phyloP scores from a whole-genome alignment of 108 stramenopile species.

The Fistulifera pelliculosa region DNA sequence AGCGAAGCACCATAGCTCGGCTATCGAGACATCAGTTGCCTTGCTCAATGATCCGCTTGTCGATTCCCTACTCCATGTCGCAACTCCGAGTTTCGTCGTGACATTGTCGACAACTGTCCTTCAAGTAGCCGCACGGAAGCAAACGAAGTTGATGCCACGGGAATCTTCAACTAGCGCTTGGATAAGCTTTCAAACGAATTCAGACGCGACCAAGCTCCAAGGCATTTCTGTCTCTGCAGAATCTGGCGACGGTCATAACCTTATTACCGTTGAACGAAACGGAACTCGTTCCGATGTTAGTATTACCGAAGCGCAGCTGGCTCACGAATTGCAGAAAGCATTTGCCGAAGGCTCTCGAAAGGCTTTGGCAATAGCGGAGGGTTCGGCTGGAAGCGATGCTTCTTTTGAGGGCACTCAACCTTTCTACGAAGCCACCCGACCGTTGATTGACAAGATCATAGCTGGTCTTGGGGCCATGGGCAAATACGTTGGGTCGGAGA shows the following conservation, averaged over 20 bases:
- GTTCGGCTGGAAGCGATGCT: too few relatives aligned
- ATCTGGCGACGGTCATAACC: conserved; percentile 65
- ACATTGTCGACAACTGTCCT: conserved; percentile 56
- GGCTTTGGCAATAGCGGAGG: not conserved
- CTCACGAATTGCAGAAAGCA: not conserved
- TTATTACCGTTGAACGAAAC: conserved; percentile 38
- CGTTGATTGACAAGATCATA: conserved; percentile 36
- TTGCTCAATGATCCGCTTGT: conserved; percentile 58
- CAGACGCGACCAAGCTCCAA: conserved; percentile 13
- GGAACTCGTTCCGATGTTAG: conserved; percentile 34
- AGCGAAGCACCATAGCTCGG: not conserved
- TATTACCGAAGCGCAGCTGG: conserved; percentile 10
- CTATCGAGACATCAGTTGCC: not conserved
- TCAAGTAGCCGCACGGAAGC: conserved; percentile 22
- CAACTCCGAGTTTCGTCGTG: conserved; percentile 32
- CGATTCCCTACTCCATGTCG: conserved; percentile 49
- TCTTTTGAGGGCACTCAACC: conserved; percentile 25
- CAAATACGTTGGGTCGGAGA: conserved; percentile 62
- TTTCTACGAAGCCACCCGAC: conserved; percentile 37
- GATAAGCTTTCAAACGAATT: conserved; percentile 41
- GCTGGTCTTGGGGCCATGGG: conserved; percentile 49
- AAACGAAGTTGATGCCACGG: conserved; percentile 10
- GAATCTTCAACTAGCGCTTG: conserved; percentile 41
- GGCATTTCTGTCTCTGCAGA: conserved; percentile 56
- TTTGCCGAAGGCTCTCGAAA: not conserved